phyloP scores from a whole-genome alignment of 2,329 filamentous ascomycete species.

The Paecilomyces formosus region DNA sequence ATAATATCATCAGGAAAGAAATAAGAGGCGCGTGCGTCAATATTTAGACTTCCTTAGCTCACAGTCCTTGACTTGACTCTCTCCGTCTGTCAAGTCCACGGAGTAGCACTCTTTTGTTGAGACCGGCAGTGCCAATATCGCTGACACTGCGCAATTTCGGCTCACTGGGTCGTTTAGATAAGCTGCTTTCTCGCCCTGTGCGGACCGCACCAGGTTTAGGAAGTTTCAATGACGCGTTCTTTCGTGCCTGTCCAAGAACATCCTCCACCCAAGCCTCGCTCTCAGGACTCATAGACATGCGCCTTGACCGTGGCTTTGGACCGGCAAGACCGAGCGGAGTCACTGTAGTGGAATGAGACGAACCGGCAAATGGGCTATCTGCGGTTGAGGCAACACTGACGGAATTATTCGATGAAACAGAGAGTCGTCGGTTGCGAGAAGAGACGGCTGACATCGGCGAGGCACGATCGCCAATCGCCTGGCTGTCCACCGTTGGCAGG shows the following conservation, averaged over 20 bases:
- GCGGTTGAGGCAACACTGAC: slow-evolving; percentile 21
- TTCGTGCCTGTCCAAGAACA: slow-evolving; percentile 37
- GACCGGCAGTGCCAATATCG: slow-evolving; percentile 28
- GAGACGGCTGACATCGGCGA: slow-evolving; percentile 21
- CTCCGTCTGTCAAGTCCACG: slow-evolving; percentile 20
- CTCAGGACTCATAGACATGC: slow-evolving; percentile 35
- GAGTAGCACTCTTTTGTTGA: slow-evolving; percentile 31
- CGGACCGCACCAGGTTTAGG: slow-evolving; percentile 14
- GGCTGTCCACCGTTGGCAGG: slow-evolving; percentile 19
- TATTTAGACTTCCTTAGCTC: background rate
- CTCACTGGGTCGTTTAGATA: slow-evolving; percentile 10
- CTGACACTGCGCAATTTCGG: slow-evolving; percentile 31
- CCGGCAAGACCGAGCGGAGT: slow-evolving; percentile 40
- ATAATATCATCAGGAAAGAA: background rate
- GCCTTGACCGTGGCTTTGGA: slow-evolving; percentile 32
- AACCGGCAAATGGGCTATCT: slow-evolving; percentile 17
- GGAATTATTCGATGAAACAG: slow-evolving; percentile 31
- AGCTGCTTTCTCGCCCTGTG: slow-evolving; percentile 8
- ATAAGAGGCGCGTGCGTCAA: background rate
- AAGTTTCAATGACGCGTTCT: slow-evolving; percentile 26
- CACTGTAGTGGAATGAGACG: slow-evolving; percentile 15
- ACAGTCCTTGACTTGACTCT: slow-evolving; percentile 4
- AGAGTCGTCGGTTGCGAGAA: slow-evolving; percentile 23
- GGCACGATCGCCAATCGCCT: slow-evolving; percentile 18
- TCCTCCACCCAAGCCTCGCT: slow-evolving; percentile 43